Conservation (phyloP, 257 asterid species). For the Solanum corneliomulleri region DNA sequence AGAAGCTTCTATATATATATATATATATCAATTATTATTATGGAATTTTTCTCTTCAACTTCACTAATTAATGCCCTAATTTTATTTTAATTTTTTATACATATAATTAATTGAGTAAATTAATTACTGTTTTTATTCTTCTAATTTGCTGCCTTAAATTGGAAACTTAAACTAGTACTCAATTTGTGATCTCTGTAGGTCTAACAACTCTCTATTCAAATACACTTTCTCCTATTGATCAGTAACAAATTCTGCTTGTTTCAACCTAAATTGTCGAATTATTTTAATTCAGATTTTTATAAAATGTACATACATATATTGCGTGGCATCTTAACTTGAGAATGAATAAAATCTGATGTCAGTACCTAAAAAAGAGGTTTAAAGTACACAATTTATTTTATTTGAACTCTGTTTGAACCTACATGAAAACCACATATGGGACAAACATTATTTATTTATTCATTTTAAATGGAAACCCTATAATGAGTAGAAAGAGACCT, state of each 20-base stretch:
- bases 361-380: not conserved
- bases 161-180: not conserved
- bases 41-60: not conserved
- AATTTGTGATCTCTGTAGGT: not conserved
- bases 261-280: not conserved
- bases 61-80: not conserved
- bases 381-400: not conserved
- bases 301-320: not conserved
- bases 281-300: not conserved
- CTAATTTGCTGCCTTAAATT: not conserved
- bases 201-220: not conserved
- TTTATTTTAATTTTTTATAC: not conserved
- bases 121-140: not conserved
- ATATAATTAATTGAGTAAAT: not conserved
- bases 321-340: not conserved
- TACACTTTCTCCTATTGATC: not conserved
- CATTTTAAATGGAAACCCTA: not conserved
- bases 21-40: not conserved
- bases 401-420: not conserved
- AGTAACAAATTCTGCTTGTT: not conserved
- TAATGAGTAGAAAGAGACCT: not conserved
- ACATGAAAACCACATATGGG: not conserved
- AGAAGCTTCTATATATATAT: not conserved
- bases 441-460: not conserved
- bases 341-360: not conserved